Conservation (phyloP, 2,329 filamentous ascomycete species). For the Colletotrichum cereale region DNA sequence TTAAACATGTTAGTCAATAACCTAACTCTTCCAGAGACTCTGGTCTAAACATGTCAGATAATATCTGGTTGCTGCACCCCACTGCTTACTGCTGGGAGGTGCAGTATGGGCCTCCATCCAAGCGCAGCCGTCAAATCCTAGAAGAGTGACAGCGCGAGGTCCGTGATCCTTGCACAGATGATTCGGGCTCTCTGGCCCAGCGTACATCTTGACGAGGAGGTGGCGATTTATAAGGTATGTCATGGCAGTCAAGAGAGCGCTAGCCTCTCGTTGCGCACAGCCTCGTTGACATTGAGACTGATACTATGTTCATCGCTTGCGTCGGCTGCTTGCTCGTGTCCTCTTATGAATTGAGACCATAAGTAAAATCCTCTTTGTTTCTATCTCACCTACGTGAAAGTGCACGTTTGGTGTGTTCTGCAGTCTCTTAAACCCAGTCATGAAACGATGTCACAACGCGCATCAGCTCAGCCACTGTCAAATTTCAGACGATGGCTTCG, state of each 20-base stretch:
- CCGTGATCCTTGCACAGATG: conserved; percentile 10
- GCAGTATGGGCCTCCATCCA: background rate
- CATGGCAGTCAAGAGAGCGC: background rate
- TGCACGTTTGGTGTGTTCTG: background rate
- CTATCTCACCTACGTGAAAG: background rate
- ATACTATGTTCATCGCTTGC: background rate
- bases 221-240: background rate
- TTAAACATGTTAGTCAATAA: background rate
- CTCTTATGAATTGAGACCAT: background rate
- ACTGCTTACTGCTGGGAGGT: too few species aligned
- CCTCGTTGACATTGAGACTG: too few species aligned
- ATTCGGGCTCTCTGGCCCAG: background rate
- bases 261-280: background rate
- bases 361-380: background rate
- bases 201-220: background rate
- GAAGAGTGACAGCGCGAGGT: background rate
- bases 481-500: conserved; percentile 21
- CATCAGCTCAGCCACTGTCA: conserved; percentile 5
- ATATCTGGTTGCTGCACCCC: background rate
- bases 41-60: background rate
- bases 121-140: background rate
- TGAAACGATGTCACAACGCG: conserved; percentile 26
- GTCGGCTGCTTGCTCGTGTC: too few species aligned
- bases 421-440: conserved; percentile 2
- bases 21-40: background rate